Conservation (phyloP, 163 green algal species). For the Volvox carteri region DNA sequence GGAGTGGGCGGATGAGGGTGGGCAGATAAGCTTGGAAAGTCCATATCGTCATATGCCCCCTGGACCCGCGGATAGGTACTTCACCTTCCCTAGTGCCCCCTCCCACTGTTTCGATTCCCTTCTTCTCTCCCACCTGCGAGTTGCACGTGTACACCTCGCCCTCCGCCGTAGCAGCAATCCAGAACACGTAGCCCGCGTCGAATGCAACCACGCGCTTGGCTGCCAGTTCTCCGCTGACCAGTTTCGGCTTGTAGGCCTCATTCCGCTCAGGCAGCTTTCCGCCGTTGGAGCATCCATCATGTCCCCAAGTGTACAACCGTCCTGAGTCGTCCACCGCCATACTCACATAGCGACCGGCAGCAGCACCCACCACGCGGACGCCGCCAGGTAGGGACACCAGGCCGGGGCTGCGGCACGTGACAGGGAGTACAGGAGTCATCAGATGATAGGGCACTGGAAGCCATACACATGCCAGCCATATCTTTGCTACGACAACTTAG, state of each 20-base stretch:
- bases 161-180: constrained; percentile 37
- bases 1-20: too few relatives aligned
- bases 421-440: neutral
- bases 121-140: constrained; percentile 19
- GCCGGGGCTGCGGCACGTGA: constrained; percentile 17
- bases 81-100: too few relatives aligned
- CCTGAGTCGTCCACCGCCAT: constrained; percentile 66
- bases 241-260: constrained; percentile 56
- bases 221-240: constrained; percentile 59
- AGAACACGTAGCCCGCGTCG: constrained; percentile 57
- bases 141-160: constrained; percentile 51
- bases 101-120: too few relatives aligned
- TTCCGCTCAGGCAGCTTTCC: constrained; percentile 55
- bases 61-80: too few relatives aligned
- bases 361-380: constrained; percentile 61
- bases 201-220: constrained; percentile 53
- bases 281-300: constrained; percentile 67
- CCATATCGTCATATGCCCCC: too few relatives aligned
- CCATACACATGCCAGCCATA: neutral
- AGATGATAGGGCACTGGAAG: neutral
- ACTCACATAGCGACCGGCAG: constrained; percentile 73
- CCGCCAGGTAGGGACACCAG: constrained; percentile 8
- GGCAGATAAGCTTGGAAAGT: too few relatives aligned
- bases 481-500: neutral
- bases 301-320: constrained; percentile 72